phyloP scores from a whole-genome alignment of 1,139 yeast genomes.

The Meyerozyma carpophila region DNA sequence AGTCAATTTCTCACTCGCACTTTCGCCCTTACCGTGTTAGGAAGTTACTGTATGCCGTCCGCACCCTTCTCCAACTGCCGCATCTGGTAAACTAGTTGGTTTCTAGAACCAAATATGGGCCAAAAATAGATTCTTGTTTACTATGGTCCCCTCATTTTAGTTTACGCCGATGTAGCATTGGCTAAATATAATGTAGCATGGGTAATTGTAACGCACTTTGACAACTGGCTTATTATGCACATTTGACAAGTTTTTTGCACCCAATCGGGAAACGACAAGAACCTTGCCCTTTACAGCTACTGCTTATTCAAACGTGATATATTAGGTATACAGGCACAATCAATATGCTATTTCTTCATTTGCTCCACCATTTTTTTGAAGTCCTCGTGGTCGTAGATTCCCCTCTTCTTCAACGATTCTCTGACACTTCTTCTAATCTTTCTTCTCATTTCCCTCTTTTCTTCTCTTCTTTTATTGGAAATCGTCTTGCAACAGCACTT shows the following conservation, averaged over 20 bases:
- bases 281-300: too few relatives aligned
- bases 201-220: too few relatives aligned
- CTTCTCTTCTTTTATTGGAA: slow-evolving; percentile 8
- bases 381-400: background rate
- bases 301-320: background rate
- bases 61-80: background rate
- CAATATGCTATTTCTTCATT: background rate
- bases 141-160: slow-evolving; percentile 1
- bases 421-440: slow-evolving; percentile 14
- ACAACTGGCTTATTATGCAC: too few relatives aligned
- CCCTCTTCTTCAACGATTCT: slow-evolving; percentile 7
- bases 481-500: slow-evolving; percentile 8
- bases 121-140: slow-evolving; percentile 1
- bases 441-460: slow-evolving; percentile 17
- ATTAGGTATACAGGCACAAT: slow-evolving; percentile 1
- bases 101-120: background rate
- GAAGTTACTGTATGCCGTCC: slow-evolving; percentile 1
- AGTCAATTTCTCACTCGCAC: slow-evolving; percentile 1
- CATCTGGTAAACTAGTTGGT: background rate
- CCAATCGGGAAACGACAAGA: too few relatives aligned
- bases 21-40: background rate
- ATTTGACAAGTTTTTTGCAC: too few relatives aligned
- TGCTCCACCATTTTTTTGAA: background rate
- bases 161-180: too few relatives aligned
- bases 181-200: too few relatives aligned